Base-by-base conservation (phyloP, 805 yeast species). In the Grigorovia jiainica region DNA sequence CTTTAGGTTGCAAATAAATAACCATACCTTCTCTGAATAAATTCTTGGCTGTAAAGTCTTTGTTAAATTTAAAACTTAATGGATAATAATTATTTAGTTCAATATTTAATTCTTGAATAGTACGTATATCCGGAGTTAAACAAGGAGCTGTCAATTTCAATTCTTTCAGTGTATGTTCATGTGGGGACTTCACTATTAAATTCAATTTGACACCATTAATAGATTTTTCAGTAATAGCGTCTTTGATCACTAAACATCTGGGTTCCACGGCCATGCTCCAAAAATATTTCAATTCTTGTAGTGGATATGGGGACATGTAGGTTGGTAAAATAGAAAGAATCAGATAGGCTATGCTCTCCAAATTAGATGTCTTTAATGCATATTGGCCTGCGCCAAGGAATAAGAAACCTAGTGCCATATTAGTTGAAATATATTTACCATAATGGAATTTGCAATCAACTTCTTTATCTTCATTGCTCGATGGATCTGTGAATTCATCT, bases 311-410 rank as follows among this genome's bases (percentile, higher is more conserved):
- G 3, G 44, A 41, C 40, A 36, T 45, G 36, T 53, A 59, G 4
- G 52, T 45, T 2, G 97, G 97, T 49, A 86, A 78, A n/a, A 84
- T 66, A 0, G 96, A 72, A 0, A 86, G 73, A 1, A 87, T 63
- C 51, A 92, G 68, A 3, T 58, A 58, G 2, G 65, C 58, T 10
- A 55, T 41, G 21, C 50, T 50, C 33, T 56, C 54, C 9, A 82
- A 66, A 42, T 76, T 72, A 3, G 82, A 74, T 15, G 70, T 72
- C 31, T 76, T 70, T 44, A 92, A 73, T 0, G 95, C 87, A 59
- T 78, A 87, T 57, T 87, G 96, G 0, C 97, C 96, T 1, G 95
- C 92, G 0, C 96, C 96, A 30, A 92, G 60, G 55, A 90, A 89
- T 41, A 90, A 65, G 51, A 90, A 78, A 2, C 99, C 99, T 31